Base-by-base conservation (phyloP, 2,329 filamentous ascomycete genomes). In the Penicillium sp. region DNA sequence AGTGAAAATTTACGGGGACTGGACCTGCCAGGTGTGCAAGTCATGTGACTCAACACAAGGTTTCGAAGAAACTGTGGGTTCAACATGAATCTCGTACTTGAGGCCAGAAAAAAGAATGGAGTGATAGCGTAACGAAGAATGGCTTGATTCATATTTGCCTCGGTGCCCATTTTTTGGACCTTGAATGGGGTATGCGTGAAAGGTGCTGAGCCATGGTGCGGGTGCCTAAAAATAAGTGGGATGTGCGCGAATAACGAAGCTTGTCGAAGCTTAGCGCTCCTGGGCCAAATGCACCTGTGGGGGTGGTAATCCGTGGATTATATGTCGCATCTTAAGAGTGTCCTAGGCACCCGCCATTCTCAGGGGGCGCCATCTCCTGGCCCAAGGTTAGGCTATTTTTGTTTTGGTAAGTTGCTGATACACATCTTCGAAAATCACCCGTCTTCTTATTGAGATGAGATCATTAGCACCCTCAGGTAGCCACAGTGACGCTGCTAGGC, bases 221-320 rank as follows among this genome's bases (percentile, higher is more conserved):
- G 16, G 21, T n/a, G 24, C 42, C 42, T 51, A 47, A 53, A 46
- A 51, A 46, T 46, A 55, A 34, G 10, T 13, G 21, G 33, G 39
- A 52, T 48, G 16, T 45, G 28, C 42, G 34, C 43, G 21, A 57
- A 57, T 51, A 41, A 55, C 38, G 39, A 55, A 51, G 53, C 56
- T 60, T 60, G 47, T 50, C 42, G 48, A 60, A 59, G 58, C 53
- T 59, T 60, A 53, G 51, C 53, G 45, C 38, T 51, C 24, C 38
- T 41, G 45, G 52, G 45, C 42, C 34, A 23, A 51, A 8, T 29
- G 28, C 28, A 43, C 49, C 28, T 47, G 34, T 33, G 34, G 34
- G 34, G 34, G 34, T 38, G 31, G 5, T 39, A 26, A 9, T 26
- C 12, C 21, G 39, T 7, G 21, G 12, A 21, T 42, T 42, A 4